Conservation (phyloP, 2,329 filamentous ascomycete species). For the Nemania abortiva region DNA sequence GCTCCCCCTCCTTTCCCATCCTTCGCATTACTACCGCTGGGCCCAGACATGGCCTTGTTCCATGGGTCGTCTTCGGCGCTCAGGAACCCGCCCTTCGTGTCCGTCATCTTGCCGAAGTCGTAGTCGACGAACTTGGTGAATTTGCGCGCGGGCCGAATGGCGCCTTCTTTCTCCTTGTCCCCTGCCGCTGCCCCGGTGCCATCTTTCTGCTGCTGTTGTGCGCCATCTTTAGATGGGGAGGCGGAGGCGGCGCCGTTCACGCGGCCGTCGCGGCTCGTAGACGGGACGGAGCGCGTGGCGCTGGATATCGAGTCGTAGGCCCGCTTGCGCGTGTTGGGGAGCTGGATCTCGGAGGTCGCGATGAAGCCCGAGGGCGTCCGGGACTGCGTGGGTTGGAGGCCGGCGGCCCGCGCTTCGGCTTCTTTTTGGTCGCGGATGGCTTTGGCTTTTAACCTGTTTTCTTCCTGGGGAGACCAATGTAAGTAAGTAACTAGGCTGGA, state of each 20-base stretch:
- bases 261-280: slow-evolving; percentile 77
- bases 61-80: slow-evolving; percentile 91
- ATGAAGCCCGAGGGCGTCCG: slow-evolving; percentile 77
- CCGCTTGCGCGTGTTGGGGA: slow-evolving; percentile 75
- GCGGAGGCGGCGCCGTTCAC: slow-evolving; percentile 52
- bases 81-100: slow-evolving; percentile 96
- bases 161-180: slow-evolving; percentile 47
- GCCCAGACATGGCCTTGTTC: slow-evolving; percentile 78
- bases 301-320: slow-evolving; percentile 73
- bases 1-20: slow-evolving; percentile 46
- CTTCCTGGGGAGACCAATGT: slow-evolving; percentile 69
- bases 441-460: slow-evolving; percentile 89
- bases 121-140: slow-evolving; percentile 97
- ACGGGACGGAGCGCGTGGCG: slow-evolving; percentile 53
- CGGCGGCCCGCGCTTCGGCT: slow-evolving; percentile 66
- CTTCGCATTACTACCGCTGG: slow-evolving; percentile 47
- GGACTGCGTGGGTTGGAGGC: slow-evolving; percentile 56
- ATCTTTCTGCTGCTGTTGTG: slow-evolving; percentile 10
- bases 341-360: slow-evolving; percentile 72
- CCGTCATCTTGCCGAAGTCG: slow-evolving; percentile 97
- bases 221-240: slow-evolving; percentile 45
- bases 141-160: slow-evolving; percentile 82
- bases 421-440: slow-evolving; percentile 81
- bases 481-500: background rate
- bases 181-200: slow-evolving; percentile 35